Base-by-base conservation (phyloP, 83 land plant genomes). In the Isoetes engelmannii region DNA sequence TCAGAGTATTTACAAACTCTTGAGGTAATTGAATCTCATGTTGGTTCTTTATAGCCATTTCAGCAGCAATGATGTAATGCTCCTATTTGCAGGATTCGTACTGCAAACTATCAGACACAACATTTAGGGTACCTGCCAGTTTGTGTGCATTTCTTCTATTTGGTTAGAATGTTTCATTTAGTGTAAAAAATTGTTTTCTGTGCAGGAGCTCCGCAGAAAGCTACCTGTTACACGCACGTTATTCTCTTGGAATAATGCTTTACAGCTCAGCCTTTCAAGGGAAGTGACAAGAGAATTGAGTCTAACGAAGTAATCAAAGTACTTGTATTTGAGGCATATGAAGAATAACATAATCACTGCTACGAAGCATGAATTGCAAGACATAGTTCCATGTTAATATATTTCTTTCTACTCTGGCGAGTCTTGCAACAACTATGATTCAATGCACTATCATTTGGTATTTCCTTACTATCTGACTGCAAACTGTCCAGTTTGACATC, bases 171-270 rank as follows among this genome's bases (percentile, higher is more conserved):
- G 5, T 18, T 47, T 37, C 61, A 6, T n/a, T 4, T 4, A 13
- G 20, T 17, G 6, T 10, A 12, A 41, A 45, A 44, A 13, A 53
- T 37, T 1, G 0, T 44, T 13, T 12, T 65, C n/a, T 69, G 44
- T 72, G 58, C 82, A 93, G 98, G 98, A 93, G 61, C 85, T 93
- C 37, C 85, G 96, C 61, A 84, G 98, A 65, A 93, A 90, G 68
- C 87, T 93, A 72, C 98, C 96, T 3, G 96, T 93, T 44, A 90
- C 98, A 17, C 85, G 92, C 6, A 93, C 92, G 42, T 72, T 84
- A 46, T 93, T 93, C 66, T 84, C 92, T 44, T 93, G 98, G 98
- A 84, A 90, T 57, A 90, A 90, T 69, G 92, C 98, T 6, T 47
- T 80, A 65, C 98, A 89, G 53, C 82, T 93, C 54, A 93, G 85